Base-by-base conservation (phyloP, 73 alveolate genomes). In the Stentor roeselii region DNA sequence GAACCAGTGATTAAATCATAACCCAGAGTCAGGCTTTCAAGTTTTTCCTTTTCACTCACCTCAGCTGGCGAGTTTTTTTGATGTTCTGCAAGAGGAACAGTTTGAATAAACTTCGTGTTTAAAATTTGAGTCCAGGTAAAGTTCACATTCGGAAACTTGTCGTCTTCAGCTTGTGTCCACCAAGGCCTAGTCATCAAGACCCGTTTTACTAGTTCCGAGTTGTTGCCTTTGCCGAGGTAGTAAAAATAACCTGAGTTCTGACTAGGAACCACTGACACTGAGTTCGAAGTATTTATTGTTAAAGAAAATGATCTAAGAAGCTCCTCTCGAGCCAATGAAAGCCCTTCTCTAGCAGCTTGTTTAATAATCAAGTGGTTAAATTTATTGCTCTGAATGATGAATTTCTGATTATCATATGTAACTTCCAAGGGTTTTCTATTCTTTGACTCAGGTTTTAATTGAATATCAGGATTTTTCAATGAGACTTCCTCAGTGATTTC, bases 1-100 rank as follows among this genome's bases (percentile, higher is more conserved):
- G 90, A 86, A 60, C 82, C 75, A 21, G 94, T 93, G n/a, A 87
- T 58, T 1, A 83, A 42, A 38, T 92, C 96, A 85, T 90, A 94
- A 61, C 92, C 92, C 42, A 61, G 60, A 83, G 87, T 94, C 94
- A 92, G 86, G 75, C 90, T 94, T 67, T 90, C 88, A 83, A 82
- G 92, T 3, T 90, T 80, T 3, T 93, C 95, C 84, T 92, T 61
- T 14, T 61, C 42, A 35, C 27, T 30, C 6, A 36, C 83, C 6
- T 21, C 15, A 82, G 2, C 42, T 82, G 85, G 59, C 1, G 59
- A 60, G 31, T 2, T 76, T 78, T 59, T 41, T 42, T 40, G 61
- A 83, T 50, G 74, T 83, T 38, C 84, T 83, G 84, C 42, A 30
- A 67, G 11, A 21, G 80, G 80, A 40, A 67, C 34, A 30, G 80